Conservation (phyloP, 306 rosid species). For the Castanea sativa region DNA sequence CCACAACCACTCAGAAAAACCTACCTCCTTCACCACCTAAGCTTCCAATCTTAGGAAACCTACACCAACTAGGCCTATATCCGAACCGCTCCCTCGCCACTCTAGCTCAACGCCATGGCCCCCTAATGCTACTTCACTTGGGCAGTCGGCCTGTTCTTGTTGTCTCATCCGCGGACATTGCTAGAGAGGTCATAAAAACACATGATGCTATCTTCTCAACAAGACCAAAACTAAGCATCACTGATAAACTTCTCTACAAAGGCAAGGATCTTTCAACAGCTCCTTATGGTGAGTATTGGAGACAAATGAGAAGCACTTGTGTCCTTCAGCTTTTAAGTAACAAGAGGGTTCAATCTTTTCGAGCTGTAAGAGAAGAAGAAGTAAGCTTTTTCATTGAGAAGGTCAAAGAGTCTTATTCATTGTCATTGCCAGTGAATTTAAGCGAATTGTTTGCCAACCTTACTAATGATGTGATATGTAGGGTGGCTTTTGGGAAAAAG, state of each 20-base stretch:
- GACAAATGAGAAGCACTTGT: constrained; percentile 25
- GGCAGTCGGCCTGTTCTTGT: constrained; percentile 22
- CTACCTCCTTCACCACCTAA: constrained; percentile 30
- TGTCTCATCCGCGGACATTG: constrained; percentile 22
- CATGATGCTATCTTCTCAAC: constrained; percentile 29
- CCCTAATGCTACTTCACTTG: constrained; percentile 30
- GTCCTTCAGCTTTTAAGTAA: constrained; percentile 30
- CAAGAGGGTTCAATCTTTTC: constrained; percentile 23
- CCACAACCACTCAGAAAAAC: neutral
- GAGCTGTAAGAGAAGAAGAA: constrained; percentile 18
- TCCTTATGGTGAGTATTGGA: constrained; percentile 44
- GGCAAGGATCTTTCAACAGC: constrained; percentile 13
- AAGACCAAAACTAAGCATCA: neutral
- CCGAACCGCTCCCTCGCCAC: constrained; percentile 19
- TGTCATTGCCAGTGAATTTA: neutral
- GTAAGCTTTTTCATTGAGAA: neutral
- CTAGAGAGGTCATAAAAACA: constrained; percentile 37
- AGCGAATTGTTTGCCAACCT: neutral
- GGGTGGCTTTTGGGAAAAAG: constrained; percentile 25
- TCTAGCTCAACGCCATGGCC: constrained; percentile 21
- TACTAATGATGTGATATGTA: neutral
- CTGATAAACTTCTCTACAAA: constrained; percentile 8
- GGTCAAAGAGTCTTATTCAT: too few species aligned
- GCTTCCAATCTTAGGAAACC: constrained; percentile 34
- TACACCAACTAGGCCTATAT: constrained; percentile 20